Percentiles rank a stretch among this genome's conserved stretches.
phyloP scores from a whole-genome alignment of 257 asterid species.

The Fraxinus americana region DNA sequence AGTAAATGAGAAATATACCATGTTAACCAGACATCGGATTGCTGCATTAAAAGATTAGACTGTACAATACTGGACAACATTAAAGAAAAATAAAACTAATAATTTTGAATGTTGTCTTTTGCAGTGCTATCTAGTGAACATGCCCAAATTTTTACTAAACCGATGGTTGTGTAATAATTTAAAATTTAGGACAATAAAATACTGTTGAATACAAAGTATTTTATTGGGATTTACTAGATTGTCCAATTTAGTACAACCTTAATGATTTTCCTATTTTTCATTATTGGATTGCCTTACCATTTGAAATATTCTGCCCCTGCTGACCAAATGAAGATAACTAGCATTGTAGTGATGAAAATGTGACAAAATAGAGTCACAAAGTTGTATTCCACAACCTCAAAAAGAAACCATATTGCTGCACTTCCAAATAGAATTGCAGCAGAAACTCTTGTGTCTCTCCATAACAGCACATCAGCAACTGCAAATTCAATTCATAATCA shows the following conservation, averaged over 20 bases:
- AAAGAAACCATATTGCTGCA: constrained; percentile 54
- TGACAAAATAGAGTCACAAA: constrained; percentile 56
- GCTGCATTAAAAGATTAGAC: too few species aligned
- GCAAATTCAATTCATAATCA: constrained; percentile 10
- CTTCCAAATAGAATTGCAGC: constrained; percentile 49
- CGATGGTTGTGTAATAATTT: neutral
- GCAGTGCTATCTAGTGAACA: too few species aligned
- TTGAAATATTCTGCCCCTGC: constrained; percentile 40
- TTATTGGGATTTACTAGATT: neutral
- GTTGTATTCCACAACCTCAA: constrained; percentile 57
- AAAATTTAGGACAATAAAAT: neutral
- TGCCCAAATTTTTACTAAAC: neutral
- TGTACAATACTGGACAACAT: too few species aligned
- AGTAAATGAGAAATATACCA: too few species aligned
- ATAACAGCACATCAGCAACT: constrained; percentile 62
- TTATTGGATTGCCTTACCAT: constrained; percentile 34
- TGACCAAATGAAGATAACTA: constrained; percentile 58
- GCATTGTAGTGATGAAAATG: constrained; percentile 55
- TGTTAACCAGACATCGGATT: too few species aligned
- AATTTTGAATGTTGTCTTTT: too few species aligned
- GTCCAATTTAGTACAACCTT: neutral
- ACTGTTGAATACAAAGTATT: neutral
- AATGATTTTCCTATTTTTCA: neutral
- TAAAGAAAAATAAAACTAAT: too few species aligned
- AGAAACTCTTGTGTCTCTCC: constrained; percentile 55